phyloP scores from a whole-genome alignment of 352 stramenopile species.

The Phytophthora crassamura region DNA sequence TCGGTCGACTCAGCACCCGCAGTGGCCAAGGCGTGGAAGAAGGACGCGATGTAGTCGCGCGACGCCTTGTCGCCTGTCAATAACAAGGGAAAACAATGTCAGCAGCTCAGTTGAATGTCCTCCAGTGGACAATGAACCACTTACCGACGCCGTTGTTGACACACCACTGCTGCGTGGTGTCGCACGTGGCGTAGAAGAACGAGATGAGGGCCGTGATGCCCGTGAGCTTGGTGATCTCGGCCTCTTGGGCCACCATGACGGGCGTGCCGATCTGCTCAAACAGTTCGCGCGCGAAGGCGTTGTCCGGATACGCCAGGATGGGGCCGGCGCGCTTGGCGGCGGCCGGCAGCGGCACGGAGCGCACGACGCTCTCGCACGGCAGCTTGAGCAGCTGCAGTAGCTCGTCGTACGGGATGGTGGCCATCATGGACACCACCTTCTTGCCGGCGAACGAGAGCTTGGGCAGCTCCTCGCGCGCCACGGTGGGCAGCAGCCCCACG shows the following conservation, averaged over 20 bases:
- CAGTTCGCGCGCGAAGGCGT: slow-evolving; percentile 70
- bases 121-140: slow-evolving; percentile 18
- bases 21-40: slow-evolving; percentile 84
- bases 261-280: slow-evolving; percentile 83
- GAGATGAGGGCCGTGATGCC: slow-evolving; percentile 88
- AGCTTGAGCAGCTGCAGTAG: slow-evolving; percentile 74
- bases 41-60: slow-evolving; percentile 82
- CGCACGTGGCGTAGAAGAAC: slow-evolving; percentile 89
- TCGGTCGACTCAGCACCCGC: slow-evolving; percentile 76
- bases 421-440: slow-evolving; percentile 91
- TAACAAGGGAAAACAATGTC: not conserved
- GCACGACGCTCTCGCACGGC: slow-evolving; percentile 77
- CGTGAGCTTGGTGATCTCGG: slow-evolving; percentile 87
- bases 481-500: slow-evolving; percentile 76
- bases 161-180: slow-evolving; percentile 85
- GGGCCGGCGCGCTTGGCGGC: slow-evolving; percentile 78
- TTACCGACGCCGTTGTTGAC: slow-evolving; percentile 86
- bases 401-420: slow-evolving; percentile 88
- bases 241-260: slow-evolving; percentile 80
- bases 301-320: slow-evolving; percentile 82
- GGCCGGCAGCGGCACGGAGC: slow-evolving; percentile 77
- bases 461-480: slow-evolving; percentile 74
- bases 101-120: no score
- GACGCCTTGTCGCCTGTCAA: slow-evolving; percentile 64
- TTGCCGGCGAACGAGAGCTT: slow-evolving; percentile 68